Evolutionary conservation across 1,284 basidiomycete genomes (phyloP).

Genomic region (Athelia psychrophila): DNA sequence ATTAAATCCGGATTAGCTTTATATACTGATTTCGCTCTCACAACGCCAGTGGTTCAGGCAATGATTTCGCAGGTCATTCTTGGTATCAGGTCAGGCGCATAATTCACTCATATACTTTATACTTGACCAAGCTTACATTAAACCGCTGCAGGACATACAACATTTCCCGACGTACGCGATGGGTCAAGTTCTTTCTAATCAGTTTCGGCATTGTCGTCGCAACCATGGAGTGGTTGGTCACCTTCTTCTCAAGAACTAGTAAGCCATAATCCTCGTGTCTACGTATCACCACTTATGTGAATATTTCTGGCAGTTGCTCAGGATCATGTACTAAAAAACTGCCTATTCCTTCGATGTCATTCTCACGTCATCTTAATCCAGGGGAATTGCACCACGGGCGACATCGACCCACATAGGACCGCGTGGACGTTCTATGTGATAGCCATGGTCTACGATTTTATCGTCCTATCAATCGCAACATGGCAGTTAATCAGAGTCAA

Average conservation of each 20-base stretch:
- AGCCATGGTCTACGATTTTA: conserved; percentile 36
- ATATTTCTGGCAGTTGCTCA: background rate
- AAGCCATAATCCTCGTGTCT: background rate
- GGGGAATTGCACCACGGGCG: conserved; percentile 35
- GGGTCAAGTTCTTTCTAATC: conserved; percentile 14
- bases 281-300: background rate
- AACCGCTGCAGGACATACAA: conserved; percentile 25
- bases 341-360: conserved; percentile 23
- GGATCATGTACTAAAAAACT: background rate
- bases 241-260: background rate
- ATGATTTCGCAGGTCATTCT: conserved; percentile 33
- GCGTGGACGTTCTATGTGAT: conserved; percentile 42
- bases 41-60: conserved; percentile 23
- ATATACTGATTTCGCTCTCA: conserved; percentile 23
- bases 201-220: conserved; percentile 13
- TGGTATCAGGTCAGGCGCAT: conserved; percentile 20
- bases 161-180: conserved; percentile 21
- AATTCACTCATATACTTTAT: no score
- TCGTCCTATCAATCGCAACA: conserved; percentile 33
- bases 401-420: conserved; percentile 15
- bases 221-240: background rate
- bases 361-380: conserved; percentile 11
- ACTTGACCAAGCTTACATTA: background rate
- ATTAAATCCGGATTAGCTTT: background rate
- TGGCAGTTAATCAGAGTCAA: background rate